Percentiles rank a stretch among this genome's conserved stretches.
Evolutionary conservation across 2,329 filamentous ascomycete species (phyloP).

Genomic region (Cladophialophora bantiana): DNA sequence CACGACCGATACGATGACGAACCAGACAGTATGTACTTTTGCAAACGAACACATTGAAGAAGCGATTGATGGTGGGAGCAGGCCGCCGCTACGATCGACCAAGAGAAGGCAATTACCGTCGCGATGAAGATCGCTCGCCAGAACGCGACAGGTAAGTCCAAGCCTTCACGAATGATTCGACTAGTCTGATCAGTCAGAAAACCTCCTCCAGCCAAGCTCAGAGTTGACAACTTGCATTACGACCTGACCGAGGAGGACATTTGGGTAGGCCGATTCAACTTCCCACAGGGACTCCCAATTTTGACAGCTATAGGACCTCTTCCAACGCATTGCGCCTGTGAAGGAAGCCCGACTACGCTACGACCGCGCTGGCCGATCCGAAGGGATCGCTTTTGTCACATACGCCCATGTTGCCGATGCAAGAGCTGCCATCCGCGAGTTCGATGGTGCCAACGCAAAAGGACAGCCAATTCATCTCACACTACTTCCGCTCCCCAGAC

Average conservation of each 20-base stretch:
- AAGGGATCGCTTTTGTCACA: conserved; percentile 82
- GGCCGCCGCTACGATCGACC: conserved; percentile 29
- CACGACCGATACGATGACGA: conserved; percentile 87
- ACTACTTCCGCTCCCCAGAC: conserved; percentile 64
- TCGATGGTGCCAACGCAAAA: conserved; percentile 88
- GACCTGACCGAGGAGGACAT: conserved; percentile 86
- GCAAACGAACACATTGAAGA: conserved; percentile 23
- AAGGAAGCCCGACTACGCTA: conserved; percentile 74
- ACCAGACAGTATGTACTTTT: conserved; percentile 53
- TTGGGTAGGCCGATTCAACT: conserved; percentile 61
- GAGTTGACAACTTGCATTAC: conserved; percentile 90
- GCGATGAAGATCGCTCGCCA: conserved; percentile 50
- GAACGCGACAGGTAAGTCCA: conserved; percentile 46
- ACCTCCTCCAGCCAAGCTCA: conserved; percentile 70
- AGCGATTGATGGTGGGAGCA: conserved; percentile 42
- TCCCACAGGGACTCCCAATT: not conserved
- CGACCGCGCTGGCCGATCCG: conserved; percentile 86
- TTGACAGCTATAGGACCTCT: conserved; percentile 70
- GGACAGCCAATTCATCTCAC: conserved; percentile 81
- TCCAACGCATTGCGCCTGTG: conserved; percentile 77
- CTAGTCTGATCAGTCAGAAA: conserved; percentile 53
- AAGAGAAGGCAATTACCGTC: conserved; percentile 30
- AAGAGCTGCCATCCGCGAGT: conserved; percentile 75
- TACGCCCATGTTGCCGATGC: conserved; percentile 77
- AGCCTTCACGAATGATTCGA: not conserved